Evolutionary conservation across 257 asterid genomes (phyloP), one percentile per base, ranked within the genome.

Genomic region (Solanum virginianum): DNA sequence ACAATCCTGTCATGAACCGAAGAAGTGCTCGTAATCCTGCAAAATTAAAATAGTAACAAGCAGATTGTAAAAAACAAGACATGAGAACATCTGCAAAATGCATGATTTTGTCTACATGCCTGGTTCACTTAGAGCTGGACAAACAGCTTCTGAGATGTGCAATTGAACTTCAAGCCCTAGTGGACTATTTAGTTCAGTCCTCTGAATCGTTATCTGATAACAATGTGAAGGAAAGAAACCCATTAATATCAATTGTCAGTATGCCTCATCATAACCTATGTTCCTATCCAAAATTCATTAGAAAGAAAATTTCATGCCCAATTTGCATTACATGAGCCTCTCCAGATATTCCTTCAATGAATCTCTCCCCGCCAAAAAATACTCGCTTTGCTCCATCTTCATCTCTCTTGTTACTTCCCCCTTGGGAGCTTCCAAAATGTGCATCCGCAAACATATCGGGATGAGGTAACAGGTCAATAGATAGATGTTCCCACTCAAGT

Each of bases 71-170:
- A 57, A 69, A 75, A 85, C 62, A 45, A 57, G 83, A 51, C 47
- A 49, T 49, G 80, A 79, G 41, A 70, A 59, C 57, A 69, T 69
- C 81, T 81, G 41, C 55, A 82, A 82, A 88, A 81, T 83, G 87
- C 83, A 79, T 7, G 14, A 16, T 79, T 57, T 53, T 54, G 80
- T 68, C 80, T n/a, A 88, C 95, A 87, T 89, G 89, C 99, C 98
- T 88, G 98, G 99, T 91, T 95, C 98, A 91, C 99, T 97, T 91
- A 97, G 89, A 90, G 98, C 92, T 86, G 99, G 99, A 90, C 98
- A 94, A 89, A 93, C 94, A 86, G 93, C 96, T 91, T 97, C 99
- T 14, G 98, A 87, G 63, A 97, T 89, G 86, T 95, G 98, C 89
- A 95, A 80, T 84, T 94, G 98, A 89, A 95, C 97, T 88, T 97